phyloP scores from a whole-genome alignment of 1,284 basidiomycete genomes.

The Tetrapyrgos nigripes region DNA sequence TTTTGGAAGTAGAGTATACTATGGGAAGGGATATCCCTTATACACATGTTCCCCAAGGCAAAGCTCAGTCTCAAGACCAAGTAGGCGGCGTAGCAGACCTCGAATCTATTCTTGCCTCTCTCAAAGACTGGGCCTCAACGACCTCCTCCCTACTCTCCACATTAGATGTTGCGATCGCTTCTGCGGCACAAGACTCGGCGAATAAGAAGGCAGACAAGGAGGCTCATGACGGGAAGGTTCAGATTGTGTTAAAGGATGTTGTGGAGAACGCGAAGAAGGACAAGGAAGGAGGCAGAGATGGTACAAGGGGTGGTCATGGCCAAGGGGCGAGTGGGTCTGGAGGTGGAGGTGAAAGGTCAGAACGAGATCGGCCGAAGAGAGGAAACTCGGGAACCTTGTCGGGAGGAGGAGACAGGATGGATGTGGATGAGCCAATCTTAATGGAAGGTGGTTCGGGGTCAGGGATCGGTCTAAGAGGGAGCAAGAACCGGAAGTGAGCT shows the following conservation, averaged over 20 bases:
- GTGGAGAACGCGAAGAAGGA: conserved; percentile 55
- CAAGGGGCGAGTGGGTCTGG: conserved; percentile 21
- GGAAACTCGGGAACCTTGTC: conserved; percentile 26
- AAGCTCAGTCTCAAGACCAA: too few species aligned
- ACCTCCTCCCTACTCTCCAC: conserved; percentile 61
- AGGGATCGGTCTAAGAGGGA: conserved; percentile 15
- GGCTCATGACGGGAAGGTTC: conserved; percentile 54
- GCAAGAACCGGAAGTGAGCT: conserved; percentile 55
- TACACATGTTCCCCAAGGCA: too few species aligned
- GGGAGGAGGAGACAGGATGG: conserved; percentile 45
- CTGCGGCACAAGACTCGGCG: conserved; percentile 47
- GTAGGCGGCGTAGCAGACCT: conserved; percentile 70
- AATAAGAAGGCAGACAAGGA: conserved; percentile 39
- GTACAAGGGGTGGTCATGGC: too few species aligned
- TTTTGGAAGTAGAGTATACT: conserved; percentile 90
- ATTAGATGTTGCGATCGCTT: conserved; percentile 56
- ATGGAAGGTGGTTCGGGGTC: conserved; percentile 8
- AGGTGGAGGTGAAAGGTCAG: conserved; percentile 26
- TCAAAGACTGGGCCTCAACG: conserved; percentile 80
- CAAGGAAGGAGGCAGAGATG: conserved; percentile 37
- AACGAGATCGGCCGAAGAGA: conserved; percentile 1
- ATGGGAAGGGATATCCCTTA: conserved; percentile 82
- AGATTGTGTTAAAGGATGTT: conserved; percentile 57
- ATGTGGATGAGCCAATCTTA: conserved; percentile 49
- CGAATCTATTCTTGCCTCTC: conserved; percentile 60